Evolutionary conservation across 371 early-diverging fungal species (phyloP).

Genomic region (Mortierella sp.): DNA sequence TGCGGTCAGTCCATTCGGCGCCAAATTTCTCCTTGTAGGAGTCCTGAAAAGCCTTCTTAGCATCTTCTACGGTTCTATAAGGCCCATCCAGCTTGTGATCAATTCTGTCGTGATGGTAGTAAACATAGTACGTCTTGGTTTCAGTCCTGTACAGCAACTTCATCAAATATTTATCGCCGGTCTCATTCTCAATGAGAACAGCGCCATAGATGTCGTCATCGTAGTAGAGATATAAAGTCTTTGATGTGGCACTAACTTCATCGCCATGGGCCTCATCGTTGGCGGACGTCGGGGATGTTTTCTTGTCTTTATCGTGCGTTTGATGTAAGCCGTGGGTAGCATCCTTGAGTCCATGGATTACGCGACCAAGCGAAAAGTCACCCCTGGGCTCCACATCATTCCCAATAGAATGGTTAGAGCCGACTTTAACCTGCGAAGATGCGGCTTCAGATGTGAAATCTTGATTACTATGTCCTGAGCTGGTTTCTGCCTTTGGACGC

Average conservation of each 20-base stretch:
- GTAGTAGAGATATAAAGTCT: slow-evolving; percentile 22
- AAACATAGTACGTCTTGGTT: no score
- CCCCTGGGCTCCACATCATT: no score
- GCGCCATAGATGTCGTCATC: slow-evolving; percentile 33
- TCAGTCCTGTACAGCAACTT: slow-evolving; percentile 31
- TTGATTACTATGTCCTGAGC: no score
- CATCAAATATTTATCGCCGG: slow-evolving; percentile 26
- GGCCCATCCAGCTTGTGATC: slow-evolving; percentile 22
- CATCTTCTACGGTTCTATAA: slow-evolving; percentile 31
- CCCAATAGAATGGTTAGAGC: no score
- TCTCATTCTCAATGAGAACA: slow-evolving; percentile 22
- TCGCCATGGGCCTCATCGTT: slow-evolving; percentile 41
- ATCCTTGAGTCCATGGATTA: background rate
- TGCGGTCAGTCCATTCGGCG: slow-evolving; percentile 32
- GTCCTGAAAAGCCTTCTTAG: slow-evolving; percentile 35
- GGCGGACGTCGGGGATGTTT: slow-evolving; percentile 21
- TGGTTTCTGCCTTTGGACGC: no score
- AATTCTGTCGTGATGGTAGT: slow-evolving; percentile 22
- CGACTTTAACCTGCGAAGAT: no score
- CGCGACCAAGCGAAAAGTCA: no score
- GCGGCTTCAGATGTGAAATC: no score
- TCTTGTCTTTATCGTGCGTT: slow-evolving; percentile 27
- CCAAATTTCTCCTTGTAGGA: slow-evolving; percentile 32
- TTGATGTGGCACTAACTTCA: slow-evolving; percentile 20
- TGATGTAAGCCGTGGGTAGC: slow-evolving; percentile 11